phyloP scores from a whole-genome alignment of 1,284 basidiomycete genomes.

The Phellinidium pouzarii region DNA sequence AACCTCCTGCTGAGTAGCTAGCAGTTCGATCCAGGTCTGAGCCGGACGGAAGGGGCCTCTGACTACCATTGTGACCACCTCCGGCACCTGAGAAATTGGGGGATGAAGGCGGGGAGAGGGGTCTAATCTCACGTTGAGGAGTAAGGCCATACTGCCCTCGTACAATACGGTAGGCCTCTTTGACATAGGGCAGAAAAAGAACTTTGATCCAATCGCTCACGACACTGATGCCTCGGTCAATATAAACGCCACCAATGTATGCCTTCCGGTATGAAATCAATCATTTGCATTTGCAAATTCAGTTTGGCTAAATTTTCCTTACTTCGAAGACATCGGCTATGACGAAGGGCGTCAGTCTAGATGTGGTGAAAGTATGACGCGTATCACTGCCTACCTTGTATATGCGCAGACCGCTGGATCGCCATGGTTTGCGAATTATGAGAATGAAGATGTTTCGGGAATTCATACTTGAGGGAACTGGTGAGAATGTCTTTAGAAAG shows the following conservation, averaged over 20 bases:
- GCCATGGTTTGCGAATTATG: slow-evolving; percentile 67
- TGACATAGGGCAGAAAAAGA: slow-evolving; percentile 56
- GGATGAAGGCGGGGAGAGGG: slow-evolving; percentile 20
- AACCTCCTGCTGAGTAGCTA: slow-evolving; percentile 5
- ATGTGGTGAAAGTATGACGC: slow-evolving; percentile 5
- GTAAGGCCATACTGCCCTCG: slow-evolving; percentile 58
- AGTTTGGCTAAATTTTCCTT: slow-evolving; percentile 20
- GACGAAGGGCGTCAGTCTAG: not conserved
- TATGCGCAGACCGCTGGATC: slow-evolving; percentile 52
- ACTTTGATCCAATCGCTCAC: slow-evolving; percentile 51
- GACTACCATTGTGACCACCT: slow-evolving; percentile 1
- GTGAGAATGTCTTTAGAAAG: slow-evolving; percentile 5
- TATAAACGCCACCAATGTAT: slow-evolving; percentile 66
- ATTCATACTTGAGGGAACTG: slow-evolving; percentile 56
- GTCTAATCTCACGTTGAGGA: slow-evolving; percentile 25
- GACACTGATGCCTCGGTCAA: slow-evolving; percentile 54
- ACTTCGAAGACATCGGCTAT: slow-evolving; percentile 74
- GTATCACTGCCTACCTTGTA: slow-evolving; percentile 49
- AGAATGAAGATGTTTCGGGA: slow-evolving; percentile 51
- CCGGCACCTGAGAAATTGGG: slow-evolving; percentile 13
- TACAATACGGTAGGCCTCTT: slow-evolving; percentile 52
- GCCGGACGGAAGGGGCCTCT: not conserved
- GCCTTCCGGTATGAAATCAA: slow-evolving; percentile 38
- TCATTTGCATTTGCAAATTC: not conserved
- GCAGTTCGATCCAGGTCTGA: not conserved